Percentiles rank a stretch among this genome's conserved stretches.
Conservation (phyloP, 495 filamentous ascomycete species). For the Lepidopterella palustris region DNA sequence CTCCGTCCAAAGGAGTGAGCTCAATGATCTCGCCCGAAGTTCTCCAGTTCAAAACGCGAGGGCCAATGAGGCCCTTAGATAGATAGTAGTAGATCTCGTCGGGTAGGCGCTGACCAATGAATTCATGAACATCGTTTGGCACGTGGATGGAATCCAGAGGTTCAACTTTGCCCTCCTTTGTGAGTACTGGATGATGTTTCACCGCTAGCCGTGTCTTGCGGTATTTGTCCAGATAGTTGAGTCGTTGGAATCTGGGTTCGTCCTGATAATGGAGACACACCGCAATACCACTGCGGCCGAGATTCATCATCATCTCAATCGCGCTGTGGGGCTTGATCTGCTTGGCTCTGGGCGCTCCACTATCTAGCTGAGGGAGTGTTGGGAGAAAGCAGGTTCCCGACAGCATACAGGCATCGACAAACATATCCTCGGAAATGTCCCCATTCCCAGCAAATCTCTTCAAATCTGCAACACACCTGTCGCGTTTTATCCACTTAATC, state of each 20-base stretch:
- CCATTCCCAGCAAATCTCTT: constrained; percentile 29
- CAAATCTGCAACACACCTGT: constrained; percentile 61
- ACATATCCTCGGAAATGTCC: constrained; percentile 62
- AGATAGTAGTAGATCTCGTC: constrained; percentile 91
- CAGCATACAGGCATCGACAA: constrained; percentile 77
- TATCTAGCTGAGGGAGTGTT: constrained; percentile 65
- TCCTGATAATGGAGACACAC: constrained; percentile 66
- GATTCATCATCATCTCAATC: constrained; percentile 57
- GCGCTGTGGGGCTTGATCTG: constrained; percentile 53
- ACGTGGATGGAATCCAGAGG: constrained; percentile 61
- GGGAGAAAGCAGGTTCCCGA: constrained; percentile 74
- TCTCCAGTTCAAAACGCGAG: constrained; percentile 73
- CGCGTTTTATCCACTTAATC: constrained; percentile 67
- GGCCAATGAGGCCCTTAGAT: constrained; percentile 69
- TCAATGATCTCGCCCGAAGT: constrained; percentile 69
- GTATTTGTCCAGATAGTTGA: constrained; percentile 76
- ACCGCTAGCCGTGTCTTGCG: constrained; percentile 75
- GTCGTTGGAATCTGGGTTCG: constrained; percentile 59
- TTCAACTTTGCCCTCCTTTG: constrained; percentile 64
- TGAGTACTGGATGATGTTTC: constrained; percentile 79
- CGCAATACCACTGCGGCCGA: constrained; percentile 54
- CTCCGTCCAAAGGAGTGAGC: constrained; percentile 71
- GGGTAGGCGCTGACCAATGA: constrained; percentile 82
- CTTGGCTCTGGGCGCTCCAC: constrained; percentile 43
- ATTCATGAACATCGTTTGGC: constrained; percentile 76